A percentile compares a stretch with the other conserved stretches of the same genome.
phyloP scores from a whole-genome alignment of 768 basidiomycete species.

The Tylopilus sp. region DNA sequence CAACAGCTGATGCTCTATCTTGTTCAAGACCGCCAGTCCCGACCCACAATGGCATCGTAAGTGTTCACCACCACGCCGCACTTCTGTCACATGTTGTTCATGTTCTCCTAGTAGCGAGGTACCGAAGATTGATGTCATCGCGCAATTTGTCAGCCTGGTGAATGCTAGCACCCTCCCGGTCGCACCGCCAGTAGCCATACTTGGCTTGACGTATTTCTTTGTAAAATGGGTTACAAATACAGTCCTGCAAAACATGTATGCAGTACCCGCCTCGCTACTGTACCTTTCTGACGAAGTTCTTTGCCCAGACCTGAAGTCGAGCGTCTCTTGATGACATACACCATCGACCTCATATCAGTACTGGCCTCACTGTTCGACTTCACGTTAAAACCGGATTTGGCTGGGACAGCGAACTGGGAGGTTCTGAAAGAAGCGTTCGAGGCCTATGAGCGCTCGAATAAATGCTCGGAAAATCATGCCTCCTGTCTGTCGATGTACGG shows the following conservation, averaged over 20 bases:
- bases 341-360: slow-evolving; percentile 3
- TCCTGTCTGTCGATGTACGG: no score
- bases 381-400: slow-evolving; percentile 5
- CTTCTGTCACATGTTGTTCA: not conserved
- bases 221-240: slow-evolving; percentile 5
- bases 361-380: slow-evolving; percentile 1
- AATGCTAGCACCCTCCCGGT: not conserved
- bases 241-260: not conserved
- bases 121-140: not conserved
- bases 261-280: not conserved
- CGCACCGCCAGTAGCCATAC: slow-evolving; percentile 2
- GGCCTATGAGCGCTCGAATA: no score
- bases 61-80: not conserved
- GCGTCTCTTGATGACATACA: slow-evolving; percentile 2
- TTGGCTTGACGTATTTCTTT: slow-evolving; percentile 2
- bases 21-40: not conserved
- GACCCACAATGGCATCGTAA: no score
- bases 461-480: no score
- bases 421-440: slow-evolving; percentile 6
- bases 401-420: slow-evolving; percentile 4
- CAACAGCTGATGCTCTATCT: slow-evolving; percentile 3
- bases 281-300: not conserved
- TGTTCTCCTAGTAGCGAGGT: not conserved
- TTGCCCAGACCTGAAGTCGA: not conserved
- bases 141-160: slow-evolving; percentile 1